Evolutionary conservation across 2,329 filamentous ascomycete species (phyloP).

Genomic region (Xylaria sp.): DNA sequence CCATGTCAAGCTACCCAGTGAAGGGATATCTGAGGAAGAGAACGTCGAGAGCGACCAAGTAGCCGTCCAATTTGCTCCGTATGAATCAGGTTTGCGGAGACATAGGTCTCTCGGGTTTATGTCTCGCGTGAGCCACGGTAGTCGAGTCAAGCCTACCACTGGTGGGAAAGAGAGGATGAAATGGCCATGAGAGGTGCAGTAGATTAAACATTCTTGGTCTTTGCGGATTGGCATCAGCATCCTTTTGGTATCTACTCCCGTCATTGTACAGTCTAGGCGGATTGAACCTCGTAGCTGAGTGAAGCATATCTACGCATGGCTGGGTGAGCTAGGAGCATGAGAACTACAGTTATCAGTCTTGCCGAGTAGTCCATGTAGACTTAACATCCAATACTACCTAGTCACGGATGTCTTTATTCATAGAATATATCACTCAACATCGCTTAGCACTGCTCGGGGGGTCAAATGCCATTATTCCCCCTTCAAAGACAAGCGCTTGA

Average conservation of each 20-base stretch:
- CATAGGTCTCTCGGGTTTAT: slow-evolving; percentile 18
- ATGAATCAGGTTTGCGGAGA: slow-evolving; percentile 9
- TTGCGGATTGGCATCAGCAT: background rate
- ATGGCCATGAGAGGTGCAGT: background rate
- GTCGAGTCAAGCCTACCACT: background rate
- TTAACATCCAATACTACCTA: background rate
- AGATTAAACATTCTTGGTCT: background rate
- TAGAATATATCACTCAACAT: background rate
- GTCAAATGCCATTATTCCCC: background rate
- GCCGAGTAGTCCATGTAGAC: background rate
- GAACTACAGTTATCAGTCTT: background rate
- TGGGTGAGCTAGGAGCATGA: background rate
- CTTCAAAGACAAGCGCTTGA: background rate
- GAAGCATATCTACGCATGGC: background rate
- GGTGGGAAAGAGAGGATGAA: background rate
- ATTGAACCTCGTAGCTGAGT: background rate
- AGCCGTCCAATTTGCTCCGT: background rate
- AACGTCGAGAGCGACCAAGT: background rate
- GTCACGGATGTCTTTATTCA: slow-evolving; percentile 1
- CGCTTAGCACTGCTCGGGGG: background rate
- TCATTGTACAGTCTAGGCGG: background rate
- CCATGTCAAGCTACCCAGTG: background rate
- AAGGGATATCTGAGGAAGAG: background rate
- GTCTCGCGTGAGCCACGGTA: slow-evolving; percentile 3
- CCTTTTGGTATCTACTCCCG: background rate